These are phyloP conservation scores for Dictyostelium intermedium DNA, from an alignment of 78 protist genomes.

Conservation along the genomic window DNA sequence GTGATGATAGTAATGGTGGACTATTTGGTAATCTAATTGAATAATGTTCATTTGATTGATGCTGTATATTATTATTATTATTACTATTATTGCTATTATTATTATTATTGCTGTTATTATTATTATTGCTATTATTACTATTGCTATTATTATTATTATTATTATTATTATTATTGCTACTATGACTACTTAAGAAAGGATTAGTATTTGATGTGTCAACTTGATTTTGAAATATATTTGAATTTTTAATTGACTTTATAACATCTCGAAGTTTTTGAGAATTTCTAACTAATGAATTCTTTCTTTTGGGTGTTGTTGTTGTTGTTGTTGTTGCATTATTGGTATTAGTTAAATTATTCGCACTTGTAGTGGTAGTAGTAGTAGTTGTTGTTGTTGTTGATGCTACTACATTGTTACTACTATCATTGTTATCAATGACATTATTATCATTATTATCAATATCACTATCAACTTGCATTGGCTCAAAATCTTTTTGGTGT, in stretches of 20 bases:
- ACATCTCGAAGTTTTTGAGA: constrained; percentile 23
- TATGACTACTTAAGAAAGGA: not conserved
- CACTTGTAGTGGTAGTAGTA: not conserved
- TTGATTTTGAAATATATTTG: constrained; percentile 7
- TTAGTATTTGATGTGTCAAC: not conserved
- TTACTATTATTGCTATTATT: not conserved
- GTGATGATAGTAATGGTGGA: constrained; percentile 10
- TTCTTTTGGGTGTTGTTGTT: not conserved
- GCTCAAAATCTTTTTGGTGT: not conserved
- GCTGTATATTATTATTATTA: not conserved
- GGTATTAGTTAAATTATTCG: no score
- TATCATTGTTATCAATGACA: not conserved
- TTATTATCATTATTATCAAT: not conserved
- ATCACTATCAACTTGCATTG: not conserved
- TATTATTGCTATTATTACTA: not conserved
- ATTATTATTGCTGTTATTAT: not conserved
- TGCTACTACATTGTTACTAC: not conserved
- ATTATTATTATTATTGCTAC: not conserved
- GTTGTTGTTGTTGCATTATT: not conserved
- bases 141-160: not conserved
- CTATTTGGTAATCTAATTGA: constrained; percentile 9
- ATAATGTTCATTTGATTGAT: not conserved
- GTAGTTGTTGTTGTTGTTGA: not conserved
- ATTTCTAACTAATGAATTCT: constrained; percentile 25
- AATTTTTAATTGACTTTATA: constrained; percentile 8